phyloP scores from a whole-genome alignment of 139 green algal genomes.

The Chlorella ohadii region DNA sequence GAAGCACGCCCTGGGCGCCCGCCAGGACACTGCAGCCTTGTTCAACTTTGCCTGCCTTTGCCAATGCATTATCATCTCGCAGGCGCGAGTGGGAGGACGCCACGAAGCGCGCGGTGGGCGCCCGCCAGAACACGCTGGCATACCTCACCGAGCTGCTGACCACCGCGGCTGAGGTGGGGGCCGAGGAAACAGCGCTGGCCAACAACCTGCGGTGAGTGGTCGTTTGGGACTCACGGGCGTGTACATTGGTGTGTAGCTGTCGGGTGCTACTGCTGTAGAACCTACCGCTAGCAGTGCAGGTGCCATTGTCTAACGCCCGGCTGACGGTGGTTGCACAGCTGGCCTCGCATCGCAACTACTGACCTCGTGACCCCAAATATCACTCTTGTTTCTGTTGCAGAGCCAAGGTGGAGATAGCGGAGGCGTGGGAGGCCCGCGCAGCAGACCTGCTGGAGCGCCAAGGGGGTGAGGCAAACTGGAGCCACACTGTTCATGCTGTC shows the following conservation, averaged over 20 bases:
- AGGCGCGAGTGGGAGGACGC: constrained; percentile 62
- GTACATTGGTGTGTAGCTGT: no score
- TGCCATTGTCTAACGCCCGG: no score
- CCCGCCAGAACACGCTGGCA: constrained; percentile 24
- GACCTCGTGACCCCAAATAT: no score
- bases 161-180: constrained; percentile 35
- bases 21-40: constrained; percentile 31
- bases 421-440: constrained; percentile 38
- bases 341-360: no score
- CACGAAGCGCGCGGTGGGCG: constrained; percentile 39
- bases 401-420: constrained; percentile 18
- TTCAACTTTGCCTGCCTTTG: no score
- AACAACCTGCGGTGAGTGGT: not conserved
- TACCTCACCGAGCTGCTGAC: constrained; percentile 43
- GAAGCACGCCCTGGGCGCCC: constrained; percentile 29
- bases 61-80: no score
- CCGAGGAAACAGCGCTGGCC: constrained; percentile 29
- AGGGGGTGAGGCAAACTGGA: not conserved
- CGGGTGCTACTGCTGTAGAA: no score
- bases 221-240: no score
- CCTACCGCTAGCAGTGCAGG: no score
- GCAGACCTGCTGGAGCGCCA: constrained; percentile 27
- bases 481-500: not conserved
- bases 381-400: no score
- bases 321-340: no score